These are phyloP conservation scores for Cyberlindnera lachancei DNA, from an alignment of 805 yeast genomes.

Conservation along the genomic window DNA sequence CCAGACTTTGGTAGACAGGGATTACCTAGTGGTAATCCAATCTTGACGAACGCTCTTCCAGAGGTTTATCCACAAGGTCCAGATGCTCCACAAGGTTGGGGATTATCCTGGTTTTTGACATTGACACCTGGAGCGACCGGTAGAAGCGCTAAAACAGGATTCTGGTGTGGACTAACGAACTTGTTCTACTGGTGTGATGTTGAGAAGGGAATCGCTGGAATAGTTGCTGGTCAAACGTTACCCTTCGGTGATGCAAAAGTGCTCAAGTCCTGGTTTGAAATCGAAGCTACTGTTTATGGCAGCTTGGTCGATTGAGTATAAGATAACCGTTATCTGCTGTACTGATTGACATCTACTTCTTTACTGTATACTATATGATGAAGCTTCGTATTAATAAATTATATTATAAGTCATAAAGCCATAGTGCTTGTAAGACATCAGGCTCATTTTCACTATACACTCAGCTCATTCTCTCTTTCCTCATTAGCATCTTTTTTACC, in stretches of 20 bases:
- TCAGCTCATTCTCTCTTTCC: too few species aligned
- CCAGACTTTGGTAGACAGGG: constrained; percentile 18
- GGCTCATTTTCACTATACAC: too few species aligned
- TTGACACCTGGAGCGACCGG: constrained; percentile 27
- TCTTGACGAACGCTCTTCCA: constrained; percentile 9
- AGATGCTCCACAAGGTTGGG: constrained; percentile 25
- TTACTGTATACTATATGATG: too few species aligned
- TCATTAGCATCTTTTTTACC: too few species aligned
- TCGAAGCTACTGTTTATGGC: constrained; percentile 16
- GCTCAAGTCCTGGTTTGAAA: constrained; percentile 12
- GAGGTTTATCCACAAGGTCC: constrained; percentile 22
- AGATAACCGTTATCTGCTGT: too few species aligned
- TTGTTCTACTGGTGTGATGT: constrained; percentile 35
- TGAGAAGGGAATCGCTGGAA: constrained; percentile 32
- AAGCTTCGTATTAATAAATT: too few species aligned
- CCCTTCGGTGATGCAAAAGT: constrained; percentile 27
- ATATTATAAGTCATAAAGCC: too few species aligned
- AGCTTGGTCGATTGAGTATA: constrained; percentile 1
- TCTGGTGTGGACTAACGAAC: constrained; percentile 36
- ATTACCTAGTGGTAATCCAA: constrained; percentile 10
- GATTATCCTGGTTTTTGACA: constrained; percentile 24
- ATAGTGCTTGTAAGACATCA: too few species aligned
- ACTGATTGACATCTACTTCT: too few species aligned
- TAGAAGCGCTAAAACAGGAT: constrained; percentile 27
- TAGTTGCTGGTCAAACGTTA: constrained; percentile 30